Evolutionary conservation across 73 alveolate species (phyloP).

Genomic region (Tetrahymena borealis): DNA sequence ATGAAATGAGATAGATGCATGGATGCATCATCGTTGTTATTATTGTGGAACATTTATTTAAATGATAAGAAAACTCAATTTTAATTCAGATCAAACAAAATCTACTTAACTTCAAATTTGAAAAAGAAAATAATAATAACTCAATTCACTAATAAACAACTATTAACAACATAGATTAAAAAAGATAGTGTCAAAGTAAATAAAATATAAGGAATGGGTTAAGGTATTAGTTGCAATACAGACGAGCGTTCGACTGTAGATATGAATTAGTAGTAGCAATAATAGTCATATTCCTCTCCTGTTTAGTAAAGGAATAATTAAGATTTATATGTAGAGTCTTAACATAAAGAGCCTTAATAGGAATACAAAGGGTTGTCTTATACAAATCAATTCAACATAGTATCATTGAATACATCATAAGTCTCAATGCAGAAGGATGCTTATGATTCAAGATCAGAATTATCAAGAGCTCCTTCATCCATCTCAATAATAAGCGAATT

Average conservation of each 20-base stretch:
- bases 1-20: neutral
- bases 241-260: neutral
- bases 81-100: neutral
- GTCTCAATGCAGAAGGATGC: neutral
- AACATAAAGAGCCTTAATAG: neutral
- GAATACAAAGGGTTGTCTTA: neutral
- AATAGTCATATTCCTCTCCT: neutral
- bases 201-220: neutral
- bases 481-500: neutral
- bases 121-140: neutral
- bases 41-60: too few species aligned
- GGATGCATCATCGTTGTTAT: neutral
- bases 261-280: neutral
- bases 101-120: neutral
- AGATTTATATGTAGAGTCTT: neutral
- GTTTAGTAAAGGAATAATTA: neutral
- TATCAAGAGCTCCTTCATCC: neutral
- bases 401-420: neutral
- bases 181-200: neutral
- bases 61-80: neutral
- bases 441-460: neutral
- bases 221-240: neutral
- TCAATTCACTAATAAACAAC: neutral
- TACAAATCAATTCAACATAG: neutral
- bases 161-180: neutral